Percentiles rank a stretch among this genome's conserved stretches.
These are phyloP conservation scores for Coemansia sp. DNA, from an alignment of 192 early-diverging fungal species.

Conservation along the genomic window DNA sequence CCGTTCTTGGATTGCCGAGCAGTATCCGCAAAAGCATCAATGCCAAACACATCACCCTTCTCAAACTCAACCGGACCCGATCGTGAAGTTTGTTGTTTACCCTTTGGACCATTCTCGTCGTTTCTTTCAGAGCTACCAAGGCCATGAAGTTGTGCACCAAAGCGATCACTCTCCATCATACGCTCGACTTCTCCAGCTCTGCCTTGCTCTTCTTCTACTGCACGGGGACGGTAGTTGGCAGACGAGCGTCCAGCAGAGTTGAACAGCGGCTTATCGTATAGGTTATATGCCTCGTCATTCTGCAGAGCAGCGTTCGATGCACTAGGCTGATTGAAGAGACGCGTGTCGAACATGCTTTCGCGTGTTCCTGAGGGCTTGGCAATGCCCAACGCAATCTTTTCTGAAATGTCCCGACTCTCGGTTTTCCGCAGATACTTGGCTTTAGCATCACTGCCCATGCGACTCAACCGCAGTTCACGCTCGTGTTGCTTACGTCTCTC, in stretches of 20 bases:
- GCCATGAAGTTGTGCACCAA: constrained; percentile 61
- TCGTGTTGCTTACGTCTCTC: constrained; percentile 84
- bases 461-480: constrained; percentile 78
- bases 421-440: constrained; percentile 63
- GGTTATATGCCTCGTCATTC: constrained; percentile 86
- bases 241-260: constrained; percentile 58
- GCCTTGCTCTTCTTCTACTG: constrained; percentile 59
- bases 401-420: constrained; percentile 92
- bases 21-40: constrained; percentile 78
- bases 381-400: constrained; percentile 96
- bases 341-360: constrained; percentile 92
- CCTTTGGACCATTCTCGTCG: constrained; percentile 23
- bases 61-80: constrained; percentile 94
- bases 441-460: constrained; percentile 86
- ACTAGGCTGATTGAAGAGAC: constrained; percentile 89
- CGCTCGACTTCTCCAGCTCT: constrained; percentile 58
- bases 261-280: constrained; percentile 98
- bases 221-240: constrained; percentile 80
- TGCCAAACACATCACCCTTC: constrained; percentile 91
- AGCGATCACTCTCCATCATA: constrained; percentile 67
- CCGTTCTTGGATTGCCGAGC: constrained; percentile 12
- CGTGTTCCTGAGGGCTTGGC: constrained; percentile 86
- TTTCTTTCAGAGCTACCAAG: constrained; percentile 65
- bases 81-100: constrained; percentile 50
- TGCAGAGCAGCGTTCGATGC: constrained; percentile 86